phyloP scores from a whole-genome alignment of 805 yeast species.

The Scheffersomyces amazonensis region DNA sequence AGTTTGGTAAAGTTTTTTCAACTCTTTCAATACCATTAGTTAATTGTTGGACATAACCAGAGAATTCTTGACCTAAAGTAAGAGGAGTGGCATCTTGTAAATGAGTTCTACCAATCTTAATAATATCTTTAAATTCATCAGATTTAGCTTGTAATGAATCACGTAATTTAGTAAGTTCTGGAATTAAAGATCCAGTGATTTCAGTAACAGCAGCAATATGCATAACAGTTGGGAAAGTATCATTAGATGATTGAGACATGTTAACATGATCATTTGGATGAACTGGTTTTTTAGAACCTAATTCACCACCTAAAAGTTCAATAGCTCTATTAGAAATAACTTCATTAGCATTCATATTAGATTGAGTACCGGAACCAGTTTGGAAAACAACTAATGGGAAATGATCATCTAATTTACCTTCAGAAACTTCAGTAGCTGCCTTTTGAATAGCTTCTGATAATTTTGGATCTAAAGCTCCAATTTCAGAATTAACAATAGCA shows the following conservation, averaged over 20 bases:
- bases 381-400: conserved; percentile 99
- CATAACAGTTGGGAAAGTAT: conserved; percentile 99
- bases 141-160: conserved; percentile 75
- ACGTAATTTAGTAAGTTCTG: conserved; percentile 74
- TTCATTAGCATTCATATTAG: conserved; percentile 99
- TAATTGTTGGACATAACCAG: conserved; percentile 93
- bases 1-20: conserved; percentile 69
- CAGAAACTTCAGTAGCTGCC: conserved; percentile 94
- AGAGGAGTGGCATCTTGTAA: conserved; percentile 98
- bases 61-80: conserved; percentile 96
- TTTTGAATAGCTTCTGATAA: conserved; percentile 80
- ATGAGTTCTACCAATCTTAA: conserved; percentile 98
- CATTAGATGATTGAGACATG: conserved; percentile 98
- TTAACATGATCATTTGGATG: conserved; percentile 99
- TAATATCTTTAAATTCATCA: conserved; percentile 82
- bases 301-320: conserved; percentile 86
- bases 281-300: conserved; percentile 91
- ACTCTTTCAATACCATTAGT: conserved; percentile 88
- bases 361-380: conserved; percentile 98
- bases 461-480: conserved; percentile 81
- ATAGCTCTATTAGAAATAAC: conserved; percentile 98
- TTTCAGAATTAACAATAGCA: conserved; percentile 80
- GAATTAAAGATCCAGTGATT: conserved; percentile 70
- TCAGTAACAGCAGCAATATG: conserved; percentile 97
- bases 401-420: conserved; percentile 88